phyloP scores from a whole-genome alignment of 129 eudicot species.

The Artemisia annua region DNA sequence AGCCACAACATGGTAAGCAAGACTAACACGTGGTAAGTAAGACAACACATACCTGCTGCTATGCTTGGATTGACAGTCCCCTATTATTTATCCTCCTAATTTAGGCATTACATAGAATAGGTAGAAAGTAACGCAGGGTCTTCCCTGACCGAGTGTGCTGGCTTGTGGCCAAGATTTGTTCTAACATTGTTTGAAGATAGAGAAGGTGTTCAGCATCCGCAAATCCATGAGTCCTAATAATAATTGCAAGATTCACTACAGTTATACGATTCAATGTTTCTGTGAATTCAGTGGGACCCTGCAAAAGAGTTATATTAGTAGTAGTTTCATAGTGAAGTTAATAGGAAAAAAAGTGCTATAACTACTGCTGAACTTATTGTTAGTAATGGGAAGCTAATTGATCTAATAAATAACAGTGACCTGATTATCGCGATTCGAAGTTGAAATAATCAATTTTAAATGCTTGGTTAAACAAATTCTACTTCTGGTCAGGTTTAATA shows the following conservation, averaged over 20 bases:
- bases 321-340: too few relatives aligned
- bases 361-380: too few relatives aligned
- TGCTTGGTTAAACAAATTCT: too few relatives aligned
- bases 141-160: slow-evolving; percentile 94
- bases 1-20: too few relatives aligned
- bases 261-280: slow-evolving; percentile 86
- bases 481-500: too few relatives aligned
- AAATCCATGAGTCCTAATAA: slow-evolving; percentile 92
- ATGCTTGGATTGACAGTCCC: slow-evolving; percentile 74
- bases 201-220: slow-evolving; percentile 89
- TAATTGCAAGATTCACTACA: slow-evolving; percentile 73
- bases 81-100: slow-evolving; percentile 70
- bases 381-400: too few relatives aligned
- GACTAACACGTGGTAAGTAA: neutral
- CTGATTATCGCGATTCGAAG: too few relatives aligned
- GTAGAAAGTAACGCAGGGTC: slow-evolving; percentile 79
- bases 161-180: slow-evolving; percentile 79
- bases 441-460: too few relatives aligned
- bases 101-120: slow-evolving; percentile 67
- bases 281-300: slow-evolving; percentile 97
- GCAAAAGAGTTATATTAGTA: slow-evolving; percentile 34
- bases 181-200: slow-evolving; percentile 90
- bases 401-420: too few relatives aligned
- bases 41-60: slow-evolving; percentile 68
- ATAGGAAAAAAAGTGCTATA: too few relatives aligned